Base-by-base conservation (phyloP, 129 eudicot genomes). In the Flaveria sonorensis region DNA sequence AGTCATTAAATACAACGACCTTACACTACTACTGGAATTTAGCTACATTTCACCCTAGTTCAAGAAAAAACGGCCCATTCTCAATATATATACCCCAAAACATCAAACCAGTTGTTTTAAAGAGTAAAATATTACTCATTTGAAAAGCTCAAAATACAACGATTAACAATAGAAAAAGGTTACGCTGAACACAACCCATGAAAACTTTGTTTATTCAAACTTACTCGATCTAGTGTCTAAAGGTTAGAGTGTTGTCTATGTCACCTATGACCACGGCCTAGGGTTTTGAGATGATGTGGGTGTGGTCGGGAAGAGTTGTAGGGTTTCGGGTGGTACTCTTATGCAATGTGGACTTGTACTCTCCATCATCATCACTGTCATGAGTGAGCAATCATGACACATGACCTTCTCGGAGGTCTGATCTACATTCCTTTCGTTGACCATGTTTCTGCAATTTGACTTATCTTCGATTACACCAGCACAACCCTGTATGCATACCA, bases 271-370 rank as follows among this genome's bases (percentile, higher is more conserved):
- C 64, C 40, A 48, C 30, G 30, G 30, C 30, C 20, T 79, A 57
- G 61, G 81, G 81, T 39, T 84, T 52, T 36, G 75, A 40, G 47
- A 70, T 60, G 57, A 40, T 71, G 86, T 21, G 77, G 75, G 92
- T 68, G 63, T 62, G 57, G 82, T 92, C 10, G 98, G 98, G 74
- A 92, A 92, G 72, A 92, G 94, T 76, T 90, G 84, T 77, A 92
- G 92, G 80, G 98, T 92, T 87, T 90, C 72, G 39, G 90, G 92
- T 75, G 96, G 89, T 73, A 43, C 81, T 51, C 80, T 82, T 65
- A 70, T 74, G 75, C 89, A 77, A 56, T 74, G 56, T 32, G 76
- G 80, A 62, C 70, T 71, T 28, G 79, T 46, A 74, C 74, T 59
- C 71, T 66, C 52, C 56, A 66, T 75, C 86, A 82, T 86, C 86